These are phyloP conservation scores for Naganishia vaughanmartiniae DNA, from an alignment of 768 basidiomycete genomes.

Conservation along the genomic window DNA sequence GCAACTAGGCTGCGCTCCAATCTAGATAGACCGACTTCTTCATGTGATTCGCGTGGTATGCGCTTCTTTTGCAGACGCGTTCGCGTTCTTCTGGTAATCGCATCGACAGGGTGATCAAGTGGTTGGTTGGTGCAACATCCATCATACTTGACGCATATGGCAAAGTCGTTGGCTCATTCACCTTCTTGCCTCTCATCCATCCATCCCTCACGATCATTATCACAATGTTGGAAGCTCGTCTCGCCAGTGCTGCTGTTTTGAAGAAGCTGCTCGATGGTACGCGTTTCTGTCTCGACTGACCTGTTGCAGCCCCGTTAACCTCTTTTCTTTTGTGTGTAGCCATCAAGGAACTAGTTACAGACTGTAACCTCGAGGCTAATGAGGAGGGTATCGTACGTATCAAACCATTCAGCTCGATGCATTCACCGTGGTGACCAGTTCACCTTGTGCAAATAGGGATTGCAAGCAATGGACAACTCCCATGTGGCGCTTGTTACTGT, in stretches of 20 bases:
- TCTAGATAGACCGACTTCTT: too few species aligned
- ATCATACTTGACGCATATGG: too few species aligned
- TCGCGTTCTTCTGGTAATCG: too few species aligned
- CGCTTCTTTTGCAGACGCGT: too few species aligned
- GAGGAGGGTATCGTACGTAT: constrained; percentile 81
- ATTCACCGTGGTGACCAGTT: background rate
- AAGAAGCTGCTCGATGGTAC: constrained; percentile 91
- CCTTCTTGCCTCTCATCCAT: too few species aligned
- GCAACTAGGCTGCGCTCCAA: too few species aligned
- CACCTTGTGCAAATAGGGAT: constrained; percentile 55
- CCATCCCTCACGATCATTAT: too few species aligned
- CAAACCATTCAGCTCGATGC: too few species aligned
- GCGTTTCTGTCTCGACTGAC: constrained; percentile 40
- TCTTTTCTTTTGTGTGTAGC: constrained; percentile 57
- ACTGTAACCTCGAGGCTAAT: constrained; percentile 95
- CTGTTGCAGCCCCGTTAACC: background rate
- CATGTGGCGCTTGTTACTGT: constrained; percentile 96
- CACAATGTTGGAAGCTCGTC: constrained; percentile 72
- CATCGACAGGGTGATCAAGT: too few species aligned
- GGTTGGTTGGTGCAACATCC: too few species aligned
- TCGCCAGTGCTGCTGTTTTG: constrained; percentile 78
- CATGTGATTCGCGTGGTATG: too few species aligned
- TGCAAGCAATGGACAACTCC: constrained; percentile 99
- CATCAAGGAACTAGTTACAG: constrained; percentile 94
- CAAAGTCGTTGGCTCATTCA: too few species aligned